phyloP scores from a whole-genome alignment of 441 rosid species.

The Sinapis alba region DNA sequence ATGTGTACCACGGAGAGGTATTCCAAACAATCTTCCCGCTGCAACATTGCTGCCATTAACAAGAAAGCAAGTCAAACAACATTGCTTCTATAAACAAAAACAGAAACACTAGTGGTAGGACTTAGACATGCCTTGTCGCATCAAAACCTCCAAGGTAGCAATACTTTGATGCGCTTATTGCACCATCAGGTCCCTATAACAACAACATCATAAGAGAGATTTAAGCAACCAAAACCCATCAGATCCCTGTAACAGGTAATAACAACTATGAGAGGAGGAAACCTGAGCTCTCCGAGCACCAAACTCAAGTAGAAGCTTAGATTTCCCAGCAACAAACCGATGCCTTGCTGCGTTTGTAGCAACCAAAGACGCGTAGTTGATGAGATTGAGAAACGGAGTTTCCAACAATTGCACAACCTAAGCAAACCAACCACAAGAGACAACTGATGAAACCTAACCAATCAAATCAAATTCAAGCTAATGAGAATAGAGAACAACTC shows the following conservation, averaged over 20 bases:
- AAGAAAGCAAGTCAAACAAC: constrained; percentile 3
- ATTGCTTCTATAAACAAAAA: background rate
- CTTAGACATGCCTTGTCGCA: constrained; percentile 81
- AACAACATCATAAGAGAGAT: background rate
- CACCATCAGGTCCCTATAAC: constrained; percentile 96
- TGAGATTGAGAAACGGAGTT: constrained; percentile 85
- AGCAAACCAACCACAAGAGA: background rate
- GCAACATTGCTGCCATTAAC: constrained; percentile 78
- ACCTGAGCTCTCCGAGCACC: constrained; percentile 99
- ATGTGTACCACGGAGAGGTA: constrained; percentile 95
- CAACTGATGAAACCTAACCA: background rate
- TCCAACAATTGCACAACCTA: constrained; percentile 88
- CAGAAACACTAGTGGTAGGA: background rate
- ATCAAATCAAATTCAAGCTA: background rate
- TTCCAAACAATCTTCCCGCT: constrained; percentile 84
- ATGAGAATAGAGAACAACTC: constrained; percentile 41
- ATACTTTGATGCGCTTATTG: constrained; percentile 91
- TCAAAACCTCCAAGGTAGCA: constrained; percentile 99
- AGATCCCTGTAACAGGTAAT: background rate
- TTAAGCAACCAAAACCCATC: background rate
- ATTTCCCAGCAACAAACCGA: constrained; percentile 86
- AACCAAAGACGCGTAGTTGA: constrained; percentile 86
- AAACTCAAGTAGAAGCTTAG: constrained; percentile 79
- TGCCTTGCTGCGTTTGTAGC: constrained; percentile 94
- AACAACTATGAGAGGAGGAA: background rate